phyloP scores from a whole-genome alignment of 1,284 basidiomycete genomes.

The Phenoliferia sp. region DNA sequence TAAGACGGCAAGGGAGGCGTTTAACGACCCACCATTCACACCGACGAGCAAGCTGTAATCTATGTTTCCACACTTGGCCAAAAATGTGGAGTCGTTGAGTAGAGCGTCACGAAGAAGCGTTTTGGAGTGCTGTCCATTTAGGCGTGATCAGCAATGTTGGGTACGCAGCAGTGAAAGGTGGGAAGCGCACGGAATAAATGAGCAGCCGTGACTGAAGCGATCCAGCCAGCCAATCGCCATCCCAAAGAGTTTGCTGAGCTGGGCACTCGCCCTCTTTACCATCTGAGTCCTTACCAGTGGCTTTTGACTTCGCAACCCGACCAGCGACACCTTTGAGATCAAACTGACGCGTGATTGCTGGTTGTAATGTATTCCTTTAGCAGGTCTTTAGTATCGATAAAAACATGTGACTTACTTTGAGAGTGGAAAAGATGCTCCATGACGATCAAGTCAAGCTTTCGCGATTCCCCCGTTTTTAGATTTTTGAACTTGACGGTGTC shows the following conservation, averaged over 20 bases:
- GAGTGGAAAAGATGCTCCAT: conserved; percentile 97
- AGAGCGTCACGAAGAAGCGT: conserved; percentile 86
- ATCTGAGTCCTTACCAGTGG: conserved; percentile 83
- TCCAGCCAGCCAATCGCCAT: conserved; percentile 14
- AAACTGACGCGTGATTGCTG: conserved; percentile 57
- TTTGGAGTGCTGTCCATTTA: conserved; percentile 62
- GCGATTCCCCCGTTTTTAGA: conserved; percentile 71
- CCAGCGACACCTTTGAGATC: conserved; percentile 91
- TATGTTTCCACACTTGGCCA: conserved; percentile 95
- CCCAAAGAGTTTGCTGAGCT: neutral
- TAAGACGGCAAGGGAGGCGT: neutral
- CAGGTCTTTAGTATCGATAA: neutral
- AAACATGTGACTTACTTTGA: conserved; percentile 42
- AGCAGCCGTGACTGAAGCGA: conserved; percentile 49
- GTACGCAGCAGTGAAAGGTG: neutral
- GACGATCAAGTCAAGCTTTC: conserved; percentile 91
- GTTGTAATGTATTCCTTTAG: conserved; percentile 36
- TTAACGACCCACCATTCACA: conserved; percentile 66
- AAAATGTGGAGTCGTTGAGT: conserved; percentile 77
- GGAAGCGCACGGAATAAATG: conserved; percentile 45
- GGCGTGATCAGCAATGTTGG: conserved; percentile 9
- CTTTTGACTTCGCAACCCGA: conserved; percentile 72
- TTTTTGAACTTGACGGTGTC: conserved; percentile 86
- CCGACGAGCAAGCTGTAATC: conserved; percentile 96
- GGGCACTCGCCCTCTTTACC: conserved; percentile 37